A percentile compares a stretch with the other conserved stretches of the same genome.
phyloP scores from a whole-genome alignment of 208 protist genomes.

The Trypanosoma platydactyli region DNA sequence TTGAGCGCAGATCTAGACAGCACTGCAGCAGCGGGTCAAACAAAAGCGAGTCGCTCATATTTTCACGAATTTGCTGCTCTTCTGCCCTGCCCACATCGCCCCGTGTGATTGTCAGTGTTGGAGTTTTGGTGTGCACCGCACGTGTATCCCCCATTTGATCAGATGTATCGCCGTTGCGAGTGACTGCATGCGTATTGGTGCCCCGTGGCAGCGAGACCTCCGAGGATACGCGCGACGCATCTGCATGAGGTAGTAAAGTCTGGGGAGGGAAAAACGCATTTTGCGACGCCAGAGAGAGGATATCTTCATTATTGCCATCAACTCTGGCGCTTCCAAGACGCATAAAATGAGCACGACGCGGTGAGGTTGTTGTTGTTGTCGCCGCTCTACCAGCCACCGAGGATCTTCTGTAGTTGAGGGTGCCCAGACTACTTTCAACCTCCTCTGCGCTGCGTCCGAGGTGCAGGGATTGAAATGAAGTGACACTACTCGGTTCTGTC shows the following conservation, averaged over 20 bases:
- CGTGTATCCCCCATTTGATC: neutral
- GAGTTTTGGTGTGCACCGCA: neutral
- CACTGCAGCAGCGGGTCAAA: constrained; percentile 77
- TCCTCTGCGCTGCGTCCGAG: constrained; percentile 4
- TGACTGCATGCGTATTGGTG: neutral
- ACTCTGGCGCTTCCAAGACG: constrained; percentile 7
- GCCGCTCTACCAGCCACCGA: neutral
- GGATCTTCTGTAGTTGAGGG: constrained; percentile 19
- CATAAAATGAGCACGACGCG: constrained; percentile 14
- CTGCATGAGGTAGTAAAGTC: neutral
- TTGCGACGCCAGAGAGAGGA: neutral
- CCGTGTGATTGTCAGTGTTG: neutral
- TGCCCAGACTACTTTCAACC: constrained; percentile 25
- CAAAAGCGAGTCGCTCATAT: constrained; percentile 34
- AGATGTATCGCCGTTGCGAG: neutral
- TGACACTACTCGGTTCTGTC: constrained; percentile 2
- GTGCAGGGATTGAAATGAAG: constrained; percentile 3
- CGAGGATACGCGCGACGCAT: neutral
- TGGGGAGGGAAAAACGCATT: neutral
- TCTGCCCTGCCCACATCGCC: neutral
- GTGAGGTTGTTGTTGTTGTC: neutral
- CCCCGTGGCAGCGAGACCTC: neutral
- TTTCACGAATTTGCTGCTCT: neutral
- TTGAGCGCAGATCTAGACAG: constrained; percentile 63
- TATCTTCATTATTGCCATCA: constrained; percentile 4